Conservation (phyloP, 2,329 filamentous ascomycete species). For the Alternaria arborescens region DNA sequence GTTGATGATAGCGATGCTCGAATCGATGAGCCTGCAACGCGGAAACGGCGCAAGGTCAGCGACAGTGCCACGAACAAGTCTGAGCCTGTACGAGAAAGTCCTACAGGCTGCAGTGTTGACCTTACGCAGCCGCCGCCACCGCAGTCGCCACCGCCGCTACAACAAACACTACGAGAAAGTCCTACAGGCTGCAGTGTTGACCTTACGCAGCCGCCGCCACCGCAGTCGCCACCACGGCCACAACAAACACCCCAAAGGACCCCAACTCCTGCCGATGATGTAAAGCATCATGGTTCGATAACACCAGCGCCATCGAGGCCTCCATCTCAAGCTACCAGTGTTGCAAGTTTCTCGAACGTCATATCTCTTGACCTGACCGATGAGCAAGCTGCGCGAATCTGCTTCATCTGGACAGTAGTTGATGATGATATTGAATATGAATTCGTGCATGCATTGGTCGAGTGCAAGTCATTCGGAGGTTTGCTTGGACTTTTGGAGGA, state of each 20-base stretch:
- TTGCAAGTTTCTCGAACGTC: neutral
- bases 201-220: neutral
- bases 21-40: neutral
- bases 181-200: neutral
- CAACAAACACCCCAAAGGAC: neutral
- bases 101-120: neutral
- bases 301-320: neutral
- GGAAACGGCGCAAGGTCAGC: slow-evolving; percentile 7
- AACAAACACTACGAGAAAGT: neutral
- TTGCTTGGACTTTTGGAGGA: slow-evolving; percentile 11
- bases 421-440: slow-evolving; percentile 15
- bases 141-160: neutral
- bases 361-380: slow-evolving; percentile 13
- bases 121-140: neutral
- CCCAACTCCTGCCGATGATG: neutral
- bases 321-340: neutral
- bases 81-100: neutral
- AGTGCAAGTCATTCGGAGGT: slow-evolving; percentile 18
- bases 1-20: neutral
- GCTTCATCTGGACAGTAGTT: slow-evolving; percentile 17
- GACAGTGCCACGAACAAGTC: neutral
- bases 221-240: neutral
- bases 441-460: slow-evolving; percentile 11
- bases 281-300: neutral
- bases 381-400: slow-evolving; percentile 15